Conservation (phyloP, 2,329 filamentous ascomycete genomes). For the Xylariaceae sp. region DNA sequence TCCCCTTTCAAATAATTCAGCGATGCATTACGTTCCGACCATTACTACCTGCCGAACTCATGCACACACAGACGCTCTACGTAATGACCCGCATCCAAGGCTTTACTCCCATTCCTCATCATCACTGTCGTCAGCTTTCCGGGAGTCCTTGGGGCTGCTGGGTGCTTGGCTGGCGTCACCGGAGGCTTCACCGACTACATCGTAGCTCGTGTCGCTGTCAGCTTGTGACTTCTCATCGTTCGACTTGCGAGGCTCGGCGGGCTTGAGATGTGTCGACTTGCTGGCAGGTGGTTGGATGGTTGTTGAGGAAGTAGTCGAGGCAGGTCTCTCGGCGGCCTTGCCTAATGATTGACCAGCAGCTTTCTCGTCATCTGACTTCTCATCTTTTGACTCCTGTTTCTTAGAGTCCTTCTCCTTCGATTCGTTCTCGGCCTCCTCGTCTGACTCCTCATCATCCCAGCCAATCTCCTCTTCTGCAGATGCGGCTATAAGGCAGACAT, state of each 20-base stretch:
- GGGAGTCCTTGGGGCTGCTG: constrained; percentile 54
- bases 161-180: constrained; percentile 74
- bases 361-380: constrained; percentile 33
- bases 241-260: constrained; percentile 63
- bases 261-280: constrained; percentile 48
- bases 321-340: constrained; percentile 36
- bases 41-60: constrained; percentile 1
- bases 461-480: constrained; percentile 65
- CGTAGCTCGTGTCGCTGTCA: constrained; percentile 93
- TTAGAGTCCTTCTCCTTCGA: constrained; percentile 56
- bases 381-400: constrained; percentile 51
- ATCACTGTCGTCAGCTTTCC: constrained; percentile 50
- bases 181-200: constrained; percentile 76
- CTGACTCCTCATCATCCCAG: constrained; percentile 45
- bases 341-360: constrained; percentile 32
- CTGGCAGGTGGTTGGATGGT: constrained; percentile 52
- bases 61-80: neutral
- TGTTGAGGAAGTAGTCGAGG: constrained; percentile 52
- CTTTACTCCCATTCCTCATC: constrained; percentile 33
- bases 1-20: constrained; percentile 5
- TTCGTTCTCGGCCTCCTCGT: constrained; percentile 51
- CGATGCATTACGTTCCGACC: constrained; percentile 3
- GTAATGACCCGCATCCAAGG: neutral
- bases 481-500: constrained; percentile 45
- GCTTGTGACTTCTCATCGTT: constrained; percentile 86